A percentile compares a stretch with the other conserved stretches of the same genome.
phyloP scores from a whole-genome alignment of 495 filamentous ascomycete species.

The Talaromyces thailandensis region DNA sequence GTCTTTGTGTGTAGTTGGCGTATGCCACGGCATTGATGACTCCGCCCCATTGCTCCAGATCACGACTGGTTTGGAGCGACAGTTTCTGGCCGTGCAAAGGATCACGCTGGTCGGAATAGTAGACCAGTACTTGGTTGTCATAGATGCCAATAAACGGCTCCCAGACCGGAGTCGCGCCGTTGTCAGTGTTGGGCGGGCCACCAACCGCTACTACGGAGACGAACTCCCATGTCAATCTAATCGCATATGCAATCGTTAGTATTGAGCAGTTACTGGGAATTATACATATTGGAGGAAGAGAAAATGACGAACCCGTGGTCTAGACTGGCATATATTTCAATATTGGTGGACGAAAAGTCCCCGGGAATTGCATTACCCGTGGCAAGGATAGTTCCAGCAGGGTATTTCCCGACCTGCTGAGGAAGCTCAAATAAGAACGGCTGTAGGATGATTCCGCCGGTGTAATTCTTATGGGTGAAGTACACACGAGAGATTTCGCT shows the following conservation, averaged over 20 bases:
- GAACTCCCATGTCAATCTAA: slow-evolving; percentile 43
- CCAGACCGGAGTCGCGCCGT: slow-evolving; percentile 52
- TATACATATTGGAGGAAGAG: no score
- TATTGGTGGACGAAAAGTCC: slow-evolving; percentile 45
- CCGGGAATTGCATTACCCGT: slow-evolving; percentile 48
- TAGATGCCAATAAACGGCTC: slow-evolving; percentile 48
- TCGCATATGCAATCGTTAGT: no score
- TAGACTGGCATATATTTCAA: slow-evolving; percentile 52
- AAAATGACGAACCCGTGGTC: slow-evolving; percentile 46
- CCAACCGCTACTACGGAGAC: slow-evolving; percentile 47
- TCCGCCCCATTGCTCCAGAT: slow-evolving; percentile 43
- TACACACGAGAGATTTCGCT: slow-evolving; percentile 40
- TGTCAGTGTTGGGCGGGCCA: slow-evolving; percentile 43
- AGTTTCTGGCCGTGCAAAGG: slow-evolving; percentile 52
- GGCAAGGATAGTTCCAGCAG: slow-evolving; percentile 44
- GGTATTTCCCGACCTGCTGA: slow-evolving; percentile 37
- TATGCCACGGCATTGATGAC: slow-evolving; percentile 50
- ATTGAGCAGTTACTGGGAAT: no score
- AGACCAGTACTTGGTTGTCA: slow-evolving; percentile 41
- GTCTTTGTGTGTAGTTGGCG: slow-evolving; percentile 43
- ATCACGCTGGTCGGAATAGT: slow-evolving; percentile 59
- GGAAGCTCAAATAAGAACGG: slow-evolving; percentile 51
- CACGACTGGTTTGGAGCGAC: slow-evolving; percentile 42
- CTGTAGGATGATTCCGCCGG: slow-evolving; percentile 47
- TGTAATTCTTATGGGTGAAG: slow-evolving; percentile 43